These are phyloP conservation scores for Ophiostoma quercus DNA, from an alignment of 2,329 filamentous ascomycete genomes.

Conservation along the genomic window DNA sequence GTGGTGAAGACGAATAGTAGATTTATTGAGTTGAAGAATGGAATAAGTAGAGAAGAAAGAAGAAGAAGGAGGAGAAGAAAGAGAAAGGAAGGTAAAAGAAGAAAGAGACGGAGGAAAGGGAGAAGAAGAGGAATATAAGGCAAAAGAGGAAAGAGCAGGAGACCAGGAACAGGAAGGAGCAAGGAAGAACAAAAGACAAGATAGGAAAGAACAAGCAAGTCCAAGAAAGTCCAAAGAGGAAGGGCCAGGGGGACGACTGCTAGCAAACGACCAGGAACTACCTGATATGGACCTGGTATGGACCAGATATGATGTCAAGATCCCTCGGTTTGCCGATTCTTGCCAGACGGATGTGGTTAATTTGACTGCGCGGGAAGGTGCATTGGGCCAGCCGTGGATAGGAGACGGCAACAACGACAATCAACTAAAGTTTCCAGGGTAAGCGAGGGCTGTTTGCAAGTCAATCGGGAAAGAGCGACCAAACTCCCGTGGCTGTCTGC, in stretches of 20 bases:
- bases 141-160: neutral
- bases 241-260: neutral
- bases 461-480: neutral
- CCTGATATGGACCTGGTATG: neutral
- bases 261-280: neutral
- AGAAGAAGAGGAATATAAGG: neutral
- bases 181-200: neutral
- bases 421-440: neutral
- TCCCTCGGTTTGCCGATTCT: slow-evolving; percentile 1
- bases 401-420: neutral
- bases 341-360: neutral
- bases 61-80: neutral
- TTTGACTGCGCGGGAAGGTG: neutral
- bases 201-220: neutral
- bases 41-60: neutral
- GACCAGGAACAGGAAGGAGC: neutral
- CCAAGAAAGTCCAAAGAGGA: neutral
- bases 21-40: neutral
- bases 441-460: neutral
- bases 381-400: slow-evolving; percentile 2
- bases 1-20: neutral
- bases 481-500: neutral
- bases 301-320: neutral
- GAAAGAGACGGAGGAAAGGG: neutral
- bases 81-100: neutral